Base-by-base conservation (phyloP, 2,329 filamentous ascomycete species). In the Alternaria rosae region DNA sequence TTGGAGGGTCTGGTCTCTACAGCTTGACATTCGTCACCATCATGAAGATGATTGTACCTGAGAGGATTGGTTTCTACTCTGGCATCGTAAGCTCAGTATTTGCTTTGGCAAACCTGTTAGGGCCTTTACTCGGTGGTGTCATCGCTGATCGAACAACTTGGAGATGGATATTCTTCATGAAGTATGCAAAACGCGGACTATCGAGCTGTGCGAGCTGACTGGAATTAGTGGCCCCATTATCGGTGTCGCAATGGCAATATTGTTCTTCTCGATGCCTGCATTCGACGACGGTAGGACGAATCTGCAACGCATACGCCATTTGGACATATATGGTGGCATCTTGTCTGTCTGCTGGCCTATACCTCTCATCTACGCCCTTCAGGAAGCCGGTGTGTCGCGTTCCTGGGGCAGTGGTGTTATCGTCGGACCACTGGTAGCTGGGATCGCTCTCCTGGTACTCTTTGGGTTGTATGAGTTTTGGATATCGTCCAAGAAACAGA, bases 141-240 rank as follows among this genome's bases (percentile, higher is more conserved):
- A 83, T 85, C 6, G 75, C 73, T 8, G 76, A 80, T 47, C 65
- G 77, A 11, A 74, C 77, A 0, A 80, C 73, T 0, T 85, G 82
- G 82, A 70, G 81, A 66, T 83, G 83, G 83, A 81, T 84, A 3
- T 84, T 85, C 63, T 78, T 80, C 38, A 74, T 85, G 4, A 84
- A 85, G 82, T 84, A 47, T 47, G 44, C 50, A 35, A 78, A 71
- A 26, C 38, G 45, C 28, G 2, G 13, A 12, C 12, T 10, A n/a
- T 41, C 53, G 10, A 51, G 20, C 10, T 17, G 4, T 10, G 10
- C 11, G 47, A 10, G 52, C 58, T 65, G 26, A 67, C 21, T 44
- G 23, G 3, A 44, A 25, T 2, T 32, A 74, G 71, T 57, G 73
- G 72, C 6, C 74, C 75, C 3, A 66, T 76, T 13, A 67, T 76